phyloP scores from a whole-genome alignment of 2,329 filamentous ascomycete genomes.

The Exserohilum rostratum region DNA sequence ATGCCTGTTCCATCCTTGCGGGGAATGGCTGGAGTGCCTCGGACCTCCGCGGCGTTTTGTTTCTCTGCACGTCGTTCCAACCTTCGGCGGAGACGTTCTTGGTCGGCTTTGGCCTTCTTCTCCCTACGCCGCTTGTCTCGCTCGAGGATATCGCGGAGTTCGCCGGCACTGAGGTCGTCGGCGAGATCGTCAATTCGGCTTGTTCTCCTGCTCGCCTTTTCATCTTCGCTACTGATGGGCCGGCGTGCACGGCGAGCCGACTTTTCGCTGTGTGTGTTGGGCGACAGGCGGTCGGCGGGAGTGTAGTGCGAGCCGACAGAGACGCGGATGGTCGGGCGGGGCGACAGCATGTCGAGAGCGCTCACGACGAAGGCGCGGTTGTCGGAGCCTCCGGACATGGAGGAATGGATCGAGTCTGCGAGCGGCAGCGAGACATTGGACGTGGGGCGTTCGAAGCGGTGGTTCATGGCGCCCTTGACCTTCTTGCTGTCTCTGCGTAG shows the following conservation, averaged over 20 bases:
- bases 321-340: slow-evolving; percentile 81
- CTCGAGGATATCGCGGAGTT: slow-evolving; percentile 87
- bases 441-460: slow-evolving; percentile 65
- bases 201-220: slow-evolving; percentile 61
- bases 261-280: slow-evolving; percentile 54
- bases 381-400: slow-evolving; percentile 76
- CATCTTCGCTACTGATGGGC: slow-evolving; percentile 54
- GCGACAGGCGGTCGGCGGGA: slow-evolving; percentile 41
- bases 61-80: slow-evolving; percentile 70
- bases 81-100: slow-evolving; percentile 68
- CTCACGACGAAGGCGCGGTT: slow-evolving; percentile 80
- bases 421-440: slow-evolving; percentile 79
- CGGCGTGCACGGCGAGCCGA: slow-evolving; percentile 59
- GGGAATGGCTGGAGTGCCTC: slow-evolving; percentile 61
- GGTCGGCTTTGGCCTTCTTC: slow-evolving; percentile 71
- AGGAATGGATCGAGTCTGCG: slow-evolving; percentile 76
- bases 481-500: slow-evolving; percentile 71
- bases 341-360: slow-evolving; percentile 78
- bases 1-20: slow-evolving; percentile 52
- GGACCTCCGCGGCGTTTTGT: slow-evolving; percentile 63
- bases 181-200: slow-evolving; percentile 73
- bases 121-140: slow-evolving; percentile 82
- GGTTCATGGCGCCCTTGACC: slow-evolving; percentile 61
- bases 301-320: slow-evolving; percentile 68
- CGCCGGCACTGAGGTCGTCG: slow-evolving; percentile 82